A percentile compares a stretch with the other conserved stretches of the same genome.
These are phyloP conservation scores for Alternaria incomplexa DNA, from an alignment of 2,329 filamentous ascomycete species.

Conservation along the genomic window DNA sequence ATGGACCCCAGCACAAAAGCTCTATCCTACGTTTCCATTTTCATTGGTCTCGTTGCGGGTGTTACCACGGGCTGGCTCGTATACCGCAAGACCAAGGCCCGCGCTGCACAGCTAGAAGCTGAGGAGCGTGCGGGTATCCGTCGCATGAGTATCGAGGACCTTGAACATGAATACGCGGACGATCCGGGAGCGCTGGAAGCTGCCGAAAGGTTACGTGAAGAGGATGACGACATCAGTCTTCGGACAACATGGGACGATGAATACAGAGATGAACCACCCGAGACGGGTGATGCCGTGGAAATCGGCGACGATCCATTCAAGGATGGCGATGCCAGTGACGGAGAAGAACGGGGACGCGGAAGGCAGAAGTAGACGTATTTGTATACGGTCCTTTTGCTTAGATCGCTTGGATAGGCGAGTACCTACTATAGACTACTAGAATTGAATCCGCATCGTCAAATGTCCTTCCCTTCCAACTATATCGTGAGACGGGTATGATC, in stretches of 20 bases:
- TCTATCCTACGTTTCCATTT: slow-evolving; percentile 83
- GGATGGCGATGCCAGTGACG: slow-evolving; percentile 47
- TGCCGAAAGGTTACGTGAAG: slow-evolving; percentile 51
- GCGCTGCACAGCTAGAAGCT: slow-evolving; percentile 57
- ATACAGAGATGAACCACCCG: slow-evolving; percentile 52
- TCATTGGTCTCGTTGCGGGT: slow-evolving; percentile 73
- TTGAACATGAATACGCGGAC: slow-evolving; percentile 52
- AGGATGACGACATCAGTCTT: slow-evolving; percentile 59
- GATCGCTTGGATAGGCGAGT: background rate
- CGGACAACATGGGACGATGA: slow-evolving; percentile 56
- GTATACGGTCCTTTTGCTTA: background rate
- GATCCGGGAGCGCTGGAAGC: slow-evolving; percentile 53
- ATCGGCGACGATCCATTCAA: slow-evolving; percentile 53
- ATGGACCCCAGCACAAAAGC: slow-evolving; percentile 81
- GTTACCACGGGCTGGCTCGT: slow-evolving; percentile 81
- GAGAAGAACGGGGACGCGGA: slow-evolving; percentile 21
- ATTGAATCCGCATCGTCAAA: background rate
- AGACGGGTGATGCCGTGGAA: slow-evolving; percentile 50
- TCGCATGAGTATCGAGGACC: slow-evolving; percentile 38
- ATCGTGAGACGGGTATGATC: background rate
- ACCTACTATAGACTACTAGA: background rate
- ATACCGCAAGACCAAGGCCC: slow-evolving; percentile 66
- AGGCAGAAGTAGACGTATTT: slow-evolving; percentile 7
- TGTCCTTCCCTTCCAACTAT: background rate
- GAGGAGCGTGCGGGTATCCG: slow-evolving; percentile 51